Base-by-base conservation (phyloP, 1,139 yeast genomes). In the Hansenula sp. region DNA sequence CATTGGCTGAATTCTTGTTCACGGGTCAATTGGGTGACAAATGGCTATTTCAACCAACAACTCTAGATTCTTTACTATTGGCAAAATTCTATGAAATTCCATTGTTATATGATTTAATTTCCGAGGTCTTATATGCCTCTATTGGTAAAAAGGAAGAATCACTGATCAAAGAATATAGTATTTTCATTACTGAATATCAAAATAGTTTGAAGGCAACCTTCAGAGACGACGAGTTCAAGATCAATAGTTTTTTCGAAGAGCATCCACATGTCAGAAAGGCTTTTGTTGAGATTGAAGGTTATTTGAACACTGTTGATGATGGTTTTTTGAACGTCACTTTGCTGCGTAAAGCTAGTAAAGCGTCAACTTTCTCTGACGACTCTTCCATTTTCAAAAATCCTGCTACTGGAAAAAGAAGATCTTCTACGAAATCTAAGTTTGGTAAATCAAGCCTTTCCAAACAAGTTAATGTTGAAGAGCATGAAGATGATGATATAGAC, bases 1-100 rank as follows among this genome's bases (percentile, higher is more conserved):
- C 88, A 1, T 77, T 84, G 53, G 70, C 84, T 36, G 93, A 85
- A 55, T 85, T 79, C 60, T 69, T 85, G 48, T 84, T 82, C 56
- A 84, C 91, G 8, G 94, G 93, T 1, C 90, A 84, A 61, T 77
- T 85, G 30, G 89, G 88, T 30, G 79, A 82, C 47, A 81, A 77
- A 53, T 84, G 91, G 91, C 63, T 73, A 13, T 63, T 84, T 31
- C 69, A 76, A 2, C 91, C 91, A 0, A 81, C 86, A 0, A 76
- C 86, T 0, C 68, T 83, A 44, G 90, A 84, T 51, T 71, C 81
- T 43, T 68, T 84, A 52, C 63, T 79, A 27, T 71, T 83, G 53
- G 75, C 89, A 2, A 81, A 81, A 52, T 72, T 77, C 48, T 83
- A 79, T 56, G 80, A 79, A 48, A 74, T 85, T 17, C 91, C 91